Evolutionary conservation across 495 filamentous ascomycete genomes (phyloP), one percentile per base, ranked within the genome.

Genomic region (Elasticomyces elasticus): DNA sequence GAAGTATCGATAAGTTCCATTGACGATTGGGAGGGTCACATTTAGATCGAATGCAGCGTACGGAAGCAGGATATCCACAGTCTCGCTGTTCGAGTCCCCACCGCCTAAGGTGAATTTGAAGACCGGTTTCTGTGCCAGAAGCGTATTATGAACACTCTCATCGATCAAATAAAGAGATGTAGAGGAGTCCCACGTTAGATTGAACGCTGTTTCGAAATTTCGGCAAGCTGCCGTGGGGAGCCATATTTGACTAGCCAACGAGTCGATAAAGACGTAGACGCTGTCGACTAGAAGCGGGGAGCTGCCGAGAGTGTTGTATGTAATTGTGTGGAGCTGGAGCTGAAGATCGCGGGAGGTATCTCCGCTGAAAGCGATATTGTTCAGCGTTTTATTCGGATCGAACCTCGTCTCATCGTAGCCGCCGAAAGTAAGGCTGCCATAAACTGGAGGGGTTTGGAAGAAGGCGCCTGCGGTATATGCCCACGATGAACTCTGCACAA

Each of bases 361-460:
- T 5, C 45, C 51, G 19, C 55, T 48, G 41, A 70, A 59, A 22
- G 61, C 49, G 33, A 68, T 56, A 2, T 44, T 55, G 17, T 60
- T 17, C 24, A 54, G 42, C 48, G 51, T 65, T 10, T 64, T 58
- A 24, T 45, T 59, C 49, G 24, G 3, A 31, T 17, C 20, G 5
- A 70, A 65, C 9, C 66, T 57, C 2, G 66, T 55, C 13, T 57
- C 51, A 44, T 71, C 68, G 45, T 67, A 69, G 9, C 68, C 68
- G 27, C 68, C 68, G 0, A 71, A 48, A n/a, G 62, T 63, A 5
- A 71, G 59, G 50, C 54, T 65, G 15, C 63, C 67, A 15, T 33
- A 46, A 10, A 57, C 5, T 40, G 5, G 35, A 12, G 35, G 35
- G 5, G 4, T 5, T 17, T 17, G 13, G 15, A 40, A 40, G 13